A percentile compares a stretch with the other conserved stretches of the same genome.
Evolutionary conservation across 352 stramenopile species (phyloP).

Genomic region (Phytophthora agathidicida): DNA sequence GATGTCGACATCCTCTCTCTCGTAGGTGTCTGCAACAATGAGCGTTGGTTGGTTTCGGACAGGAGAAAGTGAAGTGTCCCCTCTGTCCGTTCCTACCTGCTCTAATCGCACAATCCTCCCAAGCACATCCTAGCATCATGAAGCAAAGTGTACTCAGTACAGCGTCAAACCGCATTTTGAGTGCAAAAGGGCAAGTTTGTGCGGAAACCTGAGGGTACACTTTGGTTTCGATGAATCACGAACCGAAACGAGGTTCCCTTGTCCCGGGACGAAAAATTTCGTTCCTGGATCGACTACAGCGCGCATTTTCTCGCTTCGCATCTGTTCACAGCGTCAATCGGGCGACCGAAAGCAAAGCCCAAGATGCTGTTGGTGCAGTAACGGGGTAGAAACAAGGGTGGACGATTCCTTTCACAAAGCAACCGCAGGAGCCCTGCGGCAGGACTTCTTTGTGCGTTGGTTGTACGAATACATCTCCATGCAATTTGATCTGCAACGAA

Average conservation of each 20-base stretch:
- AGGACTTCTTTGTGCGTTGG: no score
- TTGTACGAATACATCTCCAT: no score
- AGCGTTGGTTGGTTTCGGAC: background rate
- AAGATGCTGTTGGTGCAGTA: no score
- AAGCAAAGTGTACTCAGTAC: slow-evolving; percentile 4
- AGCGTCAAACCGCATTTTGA: background rate
- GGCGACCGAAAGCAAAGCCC: background rate
- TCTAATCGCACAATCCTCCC: slow-evolving; percentile 1
- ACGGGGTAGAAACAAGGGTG: no score
- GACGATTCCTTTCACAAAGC: no score
- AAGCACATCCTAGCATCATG: slow-evolving; percentile 6
- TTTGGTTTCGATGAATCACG: no score
- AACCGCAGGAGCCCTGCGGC: no score
- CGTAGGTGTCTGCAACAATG: no score
- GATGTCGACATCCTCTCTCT: background rate
- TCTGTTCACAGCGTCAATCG: slow-evolving; percentile 1
- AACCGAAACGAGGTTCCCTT: no score
- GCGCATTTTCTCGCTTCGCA: slow-evolving; percentile 1
- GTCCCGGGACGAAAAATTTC: slow-evolving; percentile 3
- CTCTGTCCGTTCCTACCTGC: slow-evolving; percentile 2
- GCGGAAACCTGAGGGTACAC: no score
- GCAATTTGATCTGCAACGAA: no score
- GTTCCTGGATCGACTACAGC: background rate
- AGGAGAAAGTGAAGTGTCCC: slow-evolving; percentile 4
- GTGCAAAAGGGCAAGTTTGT: background rate